Percentiles rank a stretch among this genome's conserved stretches.
Conservation (phyloP, 75 land plant genomes). For the Pseudotsuga menziesii region DNA sequence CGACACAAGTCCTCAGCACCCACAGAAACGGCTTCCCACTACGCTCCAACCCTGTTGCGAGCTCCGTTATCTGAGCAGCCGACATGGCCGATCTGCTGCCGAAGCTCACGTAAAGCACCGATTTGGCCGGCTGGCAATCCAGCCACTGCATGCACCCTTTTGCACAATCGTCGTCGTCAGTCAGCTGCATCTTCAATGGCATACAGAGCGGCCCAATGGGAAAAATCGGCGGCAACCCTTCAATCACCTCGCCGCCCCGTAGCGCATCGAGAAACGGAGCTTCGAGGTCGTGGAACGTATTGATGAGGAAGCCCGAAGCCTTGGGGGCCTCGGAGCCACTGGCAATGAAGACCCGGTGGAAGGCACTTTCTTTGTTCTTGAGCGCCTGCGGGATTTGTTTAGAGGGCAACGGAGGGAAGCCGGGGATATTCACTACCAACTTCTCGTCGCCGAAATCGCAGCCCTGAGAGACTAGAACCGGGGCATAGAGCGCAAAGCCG, state of each 20-base stretch:
- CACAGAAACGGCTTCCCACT: conserved; percentile 14
- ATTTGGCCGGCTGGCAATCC: conserved; percentile 1
- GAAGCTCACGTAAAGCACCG: conserved; percentile 17
- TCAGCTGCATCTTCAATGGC: background rate
- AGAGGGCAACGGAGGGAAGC: conserved; percentile 9
- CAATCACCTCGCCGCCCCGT: background rate
- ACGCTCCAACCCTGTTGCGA: conserved; percentile 10
- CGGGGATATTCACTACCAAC: conserved; percentile 12
- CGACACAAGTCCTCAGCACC: conserved; percentile 11
- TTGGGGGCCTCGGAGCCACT: background rate
- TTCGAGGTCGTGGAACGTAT: conserved; percentile 54
- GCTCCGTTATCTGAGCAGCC: conserved; percentile 9
- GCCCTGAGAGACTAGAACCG: background rate
- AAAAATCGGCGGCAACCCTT: conserved; percentile 20
- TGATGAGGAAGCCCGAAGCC: conserved; percentile 33
- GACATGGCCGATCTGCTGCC: conserved; percentile 13
- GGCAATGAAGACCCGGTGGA: background rate
- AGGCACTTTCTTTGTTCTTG: background rate
- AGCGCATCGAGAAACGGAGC: conserved; percentile 14
- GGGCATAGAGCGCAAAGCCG: conserved; percentile 8
- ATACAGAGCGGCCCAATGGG: conserved; percentile 44
- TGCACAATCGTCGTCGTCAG: conserved; percentile 2
- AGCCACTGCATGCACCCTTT: conserved; percentile 10
- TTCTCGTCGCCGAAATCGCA: conserved; percentile 6
- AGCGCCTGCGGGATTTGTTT: conserved; percentile 12